Evolutionary conservation across 116 monocot genomes (phyloP).

Genomic region (Trichopus zeylanicus): DNA sequence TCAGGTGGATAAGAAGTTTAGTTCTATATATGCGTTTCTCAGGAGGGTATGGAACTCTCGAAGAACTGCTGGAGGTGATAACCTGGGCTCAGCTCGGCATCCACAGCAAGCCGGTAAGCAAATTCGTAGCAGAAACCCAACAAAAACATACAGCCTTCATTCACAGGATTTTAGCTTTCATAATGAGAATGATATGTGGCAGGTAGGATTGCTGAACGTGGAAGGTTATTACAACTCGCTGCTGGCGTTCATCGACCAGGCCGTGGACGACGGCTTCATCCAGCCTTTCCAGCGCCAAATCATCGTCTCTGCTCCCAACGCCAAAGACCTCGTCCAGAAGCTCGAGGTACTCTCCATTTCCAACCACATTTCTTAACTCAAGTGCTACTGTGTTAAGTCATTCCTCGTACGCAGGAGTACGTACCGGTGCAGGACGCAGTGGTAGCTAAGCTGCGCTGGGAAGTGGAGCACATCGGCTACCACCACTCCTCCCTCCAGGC

Average conservation of each 20-base stretch:
- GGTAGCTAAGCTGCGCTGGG: conserved; percentile 43
- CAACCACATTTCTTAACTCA: no score
- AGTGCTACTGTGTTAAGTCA: not conserved
- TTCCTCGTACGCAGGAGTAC: conserved; percentile 23
- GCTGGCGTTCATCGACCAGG: conserved; percentile 52
- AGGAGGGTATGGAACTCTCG: conserved; percentile 67
- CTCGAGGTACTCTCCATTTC: conserved; percentile 32
- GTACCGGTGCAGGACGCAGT: conserved; percentile 27
- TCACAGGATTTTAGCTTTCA: not conserved
- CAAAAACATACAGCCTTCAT: not conserved
- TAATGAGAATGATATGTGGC: not conserved
- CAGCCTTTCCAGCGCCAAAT: conserved; percentile 51
- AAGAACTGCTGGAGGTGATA: conserved; percentile 49
- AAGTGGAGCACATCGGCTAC: conserved; percentile 38
- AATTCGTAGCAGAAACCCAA: not conserved
- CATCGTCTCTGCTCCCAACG: conserved; percentile 38
- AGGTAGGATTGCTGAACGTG: conserved; percentile 65
- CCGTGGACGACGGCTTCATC: conserved; percentile 61
- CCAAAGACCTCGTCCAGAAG: conserved; percentile 54
- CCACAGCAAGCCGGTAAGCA: conserved; percentile 49
- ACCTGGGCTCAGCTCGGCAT: conserved; percentile 67
- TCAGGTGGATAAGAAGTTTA: not conserved
- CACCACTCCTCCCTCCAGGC: conserved; percentile 24
- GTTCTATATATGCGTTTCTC: not conserved
- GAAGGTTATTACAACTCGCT: conserved; percentile 63